These are phyloP conservation scores for Fraxinus dipetala DNA, from an alignment of 305 asterid genomes.

Conservation along the genomic window DNA sequence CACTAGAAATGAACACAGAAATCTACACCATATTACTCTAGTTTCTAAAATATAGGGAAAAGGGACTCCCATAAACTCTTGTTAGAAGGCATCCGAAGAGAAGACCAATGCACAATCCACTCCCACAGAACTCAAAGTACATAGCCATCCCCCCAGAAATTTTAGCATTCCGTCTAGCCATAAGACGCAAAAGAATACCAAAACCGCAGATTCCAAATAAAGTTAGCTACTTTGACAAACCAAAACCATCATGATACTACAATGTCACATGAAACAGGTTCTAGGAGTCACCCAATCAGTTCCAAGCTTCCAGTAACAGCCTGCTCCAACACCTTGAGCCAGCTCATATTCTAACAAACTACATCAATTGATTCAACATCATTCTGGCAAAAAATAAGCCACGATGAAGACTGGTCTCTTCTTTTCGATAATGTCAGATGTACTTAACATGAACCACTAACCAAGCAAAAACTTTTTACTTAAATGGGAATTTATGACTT, in stretches of 20 bases:
- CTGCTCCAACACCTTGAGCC: background rate
- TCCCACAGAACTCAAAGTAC: background rate
- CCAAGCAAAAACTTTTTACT: background rate
- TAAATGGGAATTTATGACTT: background rate
- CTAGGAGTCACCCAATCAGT: background rate
- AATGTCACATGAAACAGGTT: background rate
- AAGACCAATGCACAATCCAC: background rate
- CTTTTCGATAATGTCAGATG: background rate
- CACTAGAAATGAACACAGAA: background rate
- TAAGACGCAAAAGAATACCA: background rate
- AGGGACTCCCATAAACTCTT: background rate
- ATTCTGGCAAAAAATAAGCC: background rate
- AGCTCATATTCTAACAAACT: background rate
- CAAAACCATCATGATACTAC: background rate
- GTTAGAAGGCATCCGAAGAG: background rate
- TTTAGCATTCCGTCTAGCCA: background rate
- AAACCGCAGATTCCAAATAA: background rate
- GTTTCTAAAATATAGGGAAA: background rate
- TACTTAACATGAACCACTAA: background rate
- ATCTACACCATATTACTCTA: background rate
- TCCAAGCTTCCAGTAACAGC: background rate
- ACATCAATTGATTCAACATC: background rate
- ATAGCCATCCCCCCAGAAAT: background rate
- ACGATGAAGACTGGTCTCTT: background rate
- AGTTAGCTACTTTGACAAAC: background rate